Percentiles rank a stretch among this genome's conserved stretches.
These are phyloP conservation scores for Eragrostis tef DNA, from an alignment of 202 grass and related monocot genomes.

Conservation along the genomic window DNA sequence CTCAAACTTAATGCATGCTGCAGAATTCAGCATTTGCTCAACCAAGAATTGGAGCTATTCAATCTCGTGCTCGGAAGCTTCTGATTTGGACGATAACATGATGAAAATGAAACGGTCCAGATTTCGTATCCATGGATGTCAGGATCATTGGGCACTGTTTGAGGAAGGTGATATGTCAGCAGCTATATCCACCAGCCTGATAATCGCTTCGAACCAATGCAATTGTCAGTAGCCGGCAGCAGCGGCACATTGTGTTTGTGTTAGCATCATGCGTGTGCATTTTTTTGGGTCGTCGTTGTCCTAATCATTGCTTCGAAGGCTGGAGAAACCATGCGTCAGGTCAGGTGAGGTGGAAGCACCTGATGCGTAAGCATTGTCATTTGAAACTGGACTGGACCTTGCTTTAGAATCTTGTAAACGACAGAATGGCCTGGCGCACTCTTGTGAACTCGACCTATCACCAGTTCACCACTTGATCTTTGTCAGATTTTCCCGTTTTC, in stretches of 20 bases:
- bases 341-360: neutral
- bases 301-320: constrained; percentile 37
- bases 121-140: constrained; percentile 23
- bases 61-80: constrained; percentile 18
- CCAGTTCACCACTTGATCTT: no score
- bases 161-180: constrained; percentile 32
- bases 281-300: neutral
- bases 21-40: neutral
- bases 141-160: constrained; percentile 19
- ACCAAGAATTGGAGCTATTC: neutral
- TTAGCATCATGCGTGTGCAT: neutral
- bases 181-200: neutral
- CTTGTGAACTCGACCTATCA: no score
- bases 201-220: constrained; percentile 41
- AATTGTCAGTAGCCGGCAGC: neutral
- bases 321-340: constrained; percentile 5
- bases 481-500: no score
- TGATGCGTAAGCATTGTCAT: constrained; percentile 38
- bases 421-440: neutral
- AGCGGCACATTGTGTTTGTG: neutral
- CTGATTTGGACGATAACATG: constrained; percentile 3
- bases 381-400: constrained; percentile 15
- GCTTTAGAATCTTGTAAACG: neutral
- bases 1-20: neutral
- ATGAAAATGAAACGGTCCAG: neutral